Base-by-base conservation (phyloP, 2,329 filamentous ascomycete genomes). In the Diplocarpon rosae region DNA sequence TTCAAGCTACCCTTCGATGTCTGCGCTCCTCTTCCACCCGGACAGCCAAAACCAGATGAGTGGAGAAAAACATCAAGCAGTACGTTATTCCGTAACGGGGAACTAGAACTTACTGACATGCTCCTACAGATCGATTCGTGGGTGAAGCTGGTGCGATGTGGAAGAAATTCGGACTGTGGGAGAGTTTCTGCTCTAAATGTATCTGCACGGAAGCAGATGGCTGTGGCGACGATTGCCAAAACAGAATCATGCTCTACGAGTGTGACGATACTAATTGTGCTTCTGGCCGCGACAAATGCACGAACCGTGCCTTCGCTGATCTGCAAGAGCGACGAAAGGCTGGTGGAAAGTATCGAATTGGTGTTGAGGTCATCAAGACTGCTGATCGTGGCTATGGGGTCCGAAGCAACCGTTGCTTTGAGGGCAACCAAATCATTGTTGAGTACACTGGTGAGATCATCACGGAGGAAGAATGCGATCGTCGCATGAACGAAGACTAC, bases 391-490 rank as follows among this genome's bases (percentile, higher is more conserved):
- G 92, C 24, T 89, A 90, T 62, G 92, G 92, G 42, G 87, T 98
- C 39, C 83, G 92, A 49, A 86, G 85, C 61, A 95, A 90, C 65
- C 80, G 92, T 37, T 83, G 80, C 49, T 98, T 96, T 62, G 72
- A 81, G 46, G 78, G 89, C 1, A 80, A 90, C 58, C 88, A 96
- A 66, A 94, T 98, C 62, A 96, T 98, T 60, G 90, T 96, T 67
- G 92, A 98, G 61, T 98, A 98, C 61, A 90, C 89, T 0, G 92
- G 92, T 33, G 92, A 98, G 65, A 95, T 98, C 55, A 94, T 98
- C 59, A 95, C 88, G 0, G 87, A 94, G 60, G 80, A 82, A 27
- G 92, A 98, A 63, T 95, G 89, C 59, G 88, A 96, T 62, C 77
- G 84, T 37, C 81, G 92, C 44, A 95, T 96, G 89, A 87, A 85